Conservation (phyloP, 1,139 yeast genomes). For the Ogataea hybrid region DNA sequence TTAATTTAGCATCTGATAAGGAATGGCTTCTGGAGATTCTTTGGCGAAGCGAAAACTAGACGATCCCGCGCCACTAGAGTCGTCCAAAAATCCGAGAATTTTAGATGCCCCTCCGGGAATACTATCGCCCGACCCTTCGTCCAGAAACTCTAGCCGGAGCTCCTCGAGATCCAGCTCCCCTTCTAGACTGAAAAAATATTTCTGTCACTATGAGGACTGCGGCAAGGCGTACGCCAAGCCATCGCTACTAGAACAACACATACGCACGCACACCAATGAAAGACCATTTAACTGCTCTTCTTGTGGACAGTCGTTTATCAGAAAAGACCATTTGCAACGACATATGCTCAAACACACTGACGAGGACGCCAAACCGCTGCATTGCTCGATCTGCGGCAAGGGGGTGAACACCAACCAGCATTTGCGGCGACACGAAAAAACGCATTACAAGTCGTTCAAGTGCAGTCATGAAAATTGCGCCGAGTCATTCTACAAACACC, state of each 20-base stretch:
- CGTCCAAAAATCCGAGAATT: not conserved
- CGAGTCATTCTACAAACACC: conserved; percentile 73
- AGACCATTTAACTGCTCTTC: conserved; percentile 70
- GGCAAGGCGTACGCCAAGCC: conserved; percentile 78
- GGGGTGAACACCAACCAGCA: conserved; percentile 86
- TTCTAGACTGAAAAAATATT: conserved; percentile 54
- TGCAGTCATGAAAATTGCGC: conserved; percentile 64
- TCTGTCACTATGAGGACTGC: conserved; percentile 65
- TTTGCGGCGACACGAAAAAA: conserved; percentile 66
- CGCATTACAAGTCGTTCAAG: conserved; percentile 69
- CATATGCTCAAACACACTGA: conserved; percentile 64
- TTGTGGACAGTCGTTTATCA: conserved; percentile 65
- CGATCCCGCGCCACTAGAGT: not conserved
- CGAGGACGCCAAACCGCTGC: conserved; percentile 64
- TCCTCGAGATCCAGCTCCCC: conserved; percentile 34
- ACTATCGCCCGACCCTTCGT: conserved; percentile 5
- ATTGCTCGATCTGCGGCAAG: conserved; percentile 75
- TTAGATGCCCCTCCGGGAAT: not conserved
- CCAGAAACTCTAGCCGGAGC: conserved; percentile 7
- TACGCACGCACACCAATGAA: conserved; percentile 72
- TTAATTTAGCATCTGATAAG: not conserved
- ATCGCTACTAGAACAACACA: conserved; percentile 78
- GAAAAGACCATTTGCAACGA: conserved; percentile 77
- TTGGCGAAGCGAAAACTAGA: not conserved
- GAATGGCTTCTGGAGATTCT: not conserved